Evolutionary conservation across 2,329 filamentous ascomycete genomes (phyloP).

Genomic region (Aspergillus tubingensis): DNA sequence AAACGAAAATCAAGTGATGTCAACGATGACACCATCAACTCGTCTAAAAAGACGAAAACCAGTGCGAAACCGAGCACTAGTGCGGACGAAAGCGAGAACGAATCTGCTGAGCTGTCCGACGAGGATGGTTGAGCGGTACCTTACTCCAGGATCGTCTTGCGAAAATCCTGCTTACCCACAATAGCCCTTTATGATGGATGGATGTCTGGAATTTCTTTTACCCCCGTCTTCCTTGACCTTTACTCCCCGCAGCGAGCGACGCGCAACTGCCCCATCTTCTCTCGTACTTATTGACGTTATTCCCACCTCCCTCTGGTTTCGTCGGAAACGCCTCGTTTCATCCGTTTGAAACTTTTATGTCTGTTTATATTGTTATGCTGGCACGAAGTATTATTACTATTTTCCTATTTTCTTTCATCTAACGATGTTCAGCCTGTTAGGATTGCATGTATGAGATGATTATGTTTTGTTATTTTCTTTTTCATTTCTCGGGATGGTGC

Average conservation of each 20-base stretch:
- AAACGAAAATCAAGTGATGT: slow-evolving; percentile 56
- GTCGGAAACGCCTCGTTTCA: not conserved
- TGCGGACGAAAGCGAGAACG: slow-evolving; percentile 56
- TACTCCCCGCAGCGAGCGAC: slow-evolving; percentile 37
- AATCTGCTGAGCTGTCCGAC: slow-evolving; percentile 50
- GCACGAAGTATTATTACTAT: slow-evolving; percentile 25
- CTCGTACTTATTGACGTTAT: slow-evolving; percentile 20
- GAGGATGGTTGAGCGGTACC: slow-evolving; percentile 48
- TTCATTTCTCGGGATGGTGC: slow-evolving; percentile 17
- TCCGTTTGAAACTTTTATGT: slow-evolving; percentile 22
- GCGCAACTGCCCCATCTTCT: slow-evolving; percentile 29
- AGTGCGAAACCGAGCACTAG: slow-evolving; percentile 47
- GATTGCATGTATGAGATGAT: slow-evolving; percentile 32
- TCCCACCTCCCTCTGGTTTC: slow-evolving; percentile 11
- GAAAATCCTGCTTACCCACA: slow-evolving; percentile 18
- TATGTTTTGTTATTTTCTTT: slow-evolving; percentile 18
- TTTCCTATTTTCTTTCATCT: slow-evolving; percentile 17
- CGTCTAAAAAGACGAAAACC: slow-evolving; percentile 55
- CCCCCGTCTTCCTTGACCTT: slow-evolving; percentile 14
- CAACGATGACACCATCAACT: slow-evolving; percentile 45
- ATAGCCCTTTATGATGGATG: slow-evolving; percentile 33
- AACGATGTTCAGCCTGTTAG: slow-evolving; percentile 23
- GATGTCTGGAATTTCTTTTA: slow-evolving; percentile 29
- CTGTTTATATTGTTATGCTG: slow-evolving; percentile 34
- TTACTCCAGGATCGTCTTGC: not conserved